Base-by-base conservation (phyloP, 2,329 filamentous ascomycete genomes). In the Clarireedia paspali region DNA sequence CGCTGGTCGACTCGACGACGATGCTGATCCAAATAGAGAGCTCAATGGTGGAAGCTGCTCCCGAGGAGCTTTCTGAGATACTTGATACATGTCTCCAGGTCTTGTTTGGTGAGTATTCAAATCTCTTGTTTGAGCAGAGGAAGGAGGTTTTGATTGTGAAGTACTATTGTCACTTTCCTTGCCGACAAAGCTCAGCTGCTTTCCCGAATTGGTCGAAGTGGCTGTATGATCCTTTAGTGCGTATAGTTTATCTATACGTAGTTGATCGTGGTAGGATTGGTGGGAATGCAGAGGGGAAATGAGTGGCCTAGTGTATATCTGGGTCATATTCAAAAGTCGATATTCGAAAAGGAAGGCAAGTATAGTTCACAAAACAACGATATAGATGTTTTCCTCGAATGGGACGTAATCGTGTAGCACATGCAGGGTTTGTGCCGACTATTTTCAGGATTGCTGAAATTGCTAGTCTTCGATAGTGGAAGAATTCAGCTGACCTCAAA, bases 11-110 rank as follows among this genome's bases (percentile, higher is more conserved):
- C 30, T 57, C 53, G 55, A 62, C 46, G 60, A 59, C 52, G 60
- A 38, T 47, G 60, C 47, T 24, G 65, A 60, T 15, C 58, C 64
- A 63, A 70, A 68, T 6, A 70, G 47, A 57, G 67, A 69, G 52
- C 65, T 70, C 44, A 70, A 52, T 14, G 68, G 63, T 45, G 68
- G 68, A 3, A 70, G 59, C 26, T 64, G 63, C 59, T 70, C 67
- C 61, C 67, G 60, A 26, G 59, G 51, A 39, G 44, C 34, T 6
- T 66, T 59, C 54, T 60, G 60, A 6, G 50, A 59, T 46, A 51
- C 56, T 45, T 59, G 60, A 59, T 66, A 65, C 60, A 66, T 63
- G 5, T 66, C 59, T 57, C 49, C 61, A 42, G 40, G 49, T 56
- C 59, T 61, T n/a, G 51, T 39, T 49, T 56, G 56, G 7, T 54